Evolutionary conservation across 345 rosid genomes (phyloP), one percentile per base, ranked within the genome.

Genomic region (Gossypium ekmanianum): DNA sequence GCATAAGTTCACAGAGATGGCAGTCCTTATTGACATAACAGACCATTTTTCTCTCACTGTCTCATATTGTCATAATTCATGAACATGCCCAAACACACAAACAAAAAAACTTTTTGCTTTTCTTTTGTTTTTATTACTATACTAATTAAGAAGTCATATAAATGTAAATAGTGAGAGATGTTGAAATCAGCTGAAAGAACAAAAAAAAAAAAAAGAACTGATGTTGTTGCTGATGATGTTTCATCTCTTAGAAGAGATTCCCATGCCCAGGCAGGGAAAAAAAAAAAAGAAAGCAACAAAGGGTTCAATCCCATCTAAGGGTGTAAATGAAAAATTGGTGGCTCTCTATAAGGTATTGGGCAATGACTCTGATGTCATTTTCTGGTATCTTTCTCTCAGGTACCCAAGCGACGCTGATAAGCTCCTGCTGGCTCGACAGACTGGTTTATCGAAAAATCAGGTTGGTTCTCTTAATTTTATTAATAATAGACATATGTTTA

Each of bases 391-490:
- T 80, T 84, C 84, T 89, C 90, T 91, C 99, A 95, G 99, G 94
- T 95, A 95, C 76, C 99, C 99, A 87, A 95, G 98, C 80, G 99
- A 95, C 83, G 97, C 97, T 61, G 98, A 95, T 92, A 95, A 95
- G 85, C 99, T 90, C 76, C 94, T 95, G 83, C 87, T 95, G 84
- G 96, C 99, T 79, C 85, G 97, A 75, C 99, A 95, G 93, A 95
- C 99, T 84, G 99, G 98, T 75, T 83, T 95, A 84, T 95, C 99
- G 56, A 91, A 96, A 85, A 95, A 91, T 81, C 99, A 95, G 97
- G 98, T 92, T 10, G 34, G 62, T 22, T 4, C 13, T 58, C 16
- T 4, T 58, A 10, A 58, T 24, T 58, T 58, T 10, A 58, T 58
- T 22, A 24, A 16, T 45, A 45, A 45, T 8, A 45, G 13, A 45